phyloP scores from a whole-genome alignment of 345 rosid species.

The Excoecaria agallocha region DNA sequence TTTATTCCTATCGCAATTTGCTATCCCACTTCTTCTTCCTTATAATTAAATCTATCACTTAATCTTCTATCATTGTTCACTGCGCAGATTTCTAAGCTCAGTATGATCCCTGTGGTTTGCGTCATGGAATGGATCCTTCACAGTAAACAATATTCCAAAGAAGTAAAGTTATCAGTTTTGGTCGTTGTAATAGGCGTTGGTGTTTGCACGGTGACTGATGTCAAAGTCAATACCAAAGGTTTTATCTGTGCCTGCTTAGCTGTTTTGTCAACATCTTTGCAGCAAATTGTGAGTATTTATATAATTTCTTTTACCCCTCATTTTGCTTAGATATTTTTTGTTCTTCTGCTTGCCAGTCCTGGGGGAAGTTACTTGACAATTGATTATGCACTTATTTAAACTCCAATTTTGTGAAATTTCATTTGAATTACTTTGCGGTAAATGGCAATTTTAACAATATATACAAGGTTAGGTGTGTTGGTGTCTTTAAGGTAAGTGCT shows the following conservation, averaged over 20 bases:
- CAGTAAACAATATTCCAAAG: conserved; percentile 67
- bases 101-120: conserved; percentile 97
- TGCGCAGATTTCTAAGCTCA: conserved; percentile 78
- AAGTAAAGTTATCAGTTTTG: conserved; percentile 71
- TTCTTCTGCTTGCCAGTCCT: background rate
- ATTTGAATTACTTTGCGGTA: too few relatives aligned
- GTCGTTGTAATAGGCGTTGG: conserved; percentile 93
- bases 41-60: background rate
- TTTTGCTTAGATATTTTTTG: background rate
- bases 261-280: conserved; percentile 79
- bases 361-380: background rate
- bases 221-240: conserved; percentile 90
- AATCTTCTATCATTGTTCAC: background rate
- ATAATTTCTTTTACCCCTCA: background rate
- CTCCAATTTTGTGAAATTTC: background rate
- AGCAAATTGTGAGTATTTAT: conserved; percentile 76
- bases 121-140: conserved; percentile 94
- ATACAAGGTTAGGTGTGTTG: background rate
- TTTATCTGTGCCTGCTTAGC: conserved; percentile 81
- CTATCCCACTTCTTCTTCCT: background rate
- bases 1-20: too few relatives aligned
- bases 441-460: background rate
- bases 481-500: background rate
- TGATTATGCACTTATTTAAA: background rate
- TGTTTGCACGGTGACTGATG: conserved; percentile 92